Percentiles rank a stretch among this genome's conserved stretches.
phyloP scores from a whole-genome alignment of 192 early-diverging fungal species.

The Coemansia javaensis region DNA sequence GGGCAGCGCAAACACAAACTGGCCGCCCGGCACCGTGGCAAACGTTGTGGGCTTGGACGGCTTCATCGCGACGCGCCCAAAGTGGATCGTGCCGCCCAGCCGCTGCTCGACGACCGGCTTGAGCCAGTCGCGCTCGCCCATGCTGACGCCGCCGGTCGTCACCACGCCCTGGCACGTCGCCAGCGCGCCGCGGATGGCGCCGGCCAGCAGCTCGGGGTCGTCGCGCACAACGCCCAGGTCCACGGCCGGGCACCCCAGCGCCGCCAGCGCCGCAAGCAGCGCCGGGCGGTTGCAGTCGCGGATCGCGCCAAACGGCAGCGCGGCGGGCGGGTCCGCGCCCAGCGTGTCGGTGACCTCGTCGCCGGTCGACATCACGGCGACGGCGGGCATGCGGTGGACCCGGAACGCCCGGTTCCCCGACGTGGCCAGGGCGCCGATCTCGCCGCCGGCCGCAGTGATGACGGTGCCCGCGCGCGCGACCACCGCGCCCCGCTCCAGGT shows the following conservation, averaged over 20 bases:
- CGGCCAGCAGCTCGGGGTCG: slow-evolving; percentile 55
- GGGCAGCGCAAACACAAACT: slow-evolving; percentile 82
- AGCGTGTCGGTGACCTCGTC: slow-evolving; percentile 72
- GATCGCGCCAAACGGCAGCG: slow-evolving; percentile 54
- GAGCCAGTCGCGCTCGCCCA: slow-evolving; percentile 93
- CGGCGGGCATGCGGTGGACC: slow-evolving; percentile 59
- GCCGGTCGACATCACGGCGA: slow-evolving; percentile 86
- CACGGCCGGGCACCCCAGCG: slow-evolving; percentile 59
- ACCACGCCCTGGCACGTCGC: slow-evolving; percentile 70
- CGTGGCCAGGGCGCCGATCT: slow-evolving; percentile 77
- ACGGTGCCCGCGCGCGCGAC: slow-evolving; percentile 56
- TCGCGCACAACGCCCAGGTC: slow-evolving; percentile 77
- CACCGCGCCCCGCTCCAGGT: slow-evolving; percentile 58
- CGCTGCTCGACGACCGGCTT: slow-evolving; percentile 79
- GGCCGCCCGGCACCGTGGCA: slow-evolving; percentile 59
- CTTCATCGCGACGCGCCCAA: slow-evolving; percentile 90
- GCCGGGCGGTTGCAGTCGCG: slow-evolving; percentile 85
- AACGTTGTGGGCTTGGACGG: slow-evolving; percentile 97
- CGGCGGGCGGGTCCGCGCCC: not conserved
- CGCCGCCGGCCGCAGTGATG: slow-evolving; percentile 70
- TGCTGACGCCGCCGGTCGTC: slow-evolving; percentile 94
- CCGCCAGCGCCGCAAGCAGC: slow-evolving; percentile 58
- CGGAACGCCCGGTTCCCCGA: slow-evolving; percentile 62
- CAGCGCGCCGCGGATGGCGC: slow-evolving; percentile 45
- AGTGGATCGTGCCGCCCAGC: slow-evolving; percentile 73